Evolutionary conservation across 2,329 filamentous ascomycete species (phyloP), one percentile per base, ranked within the genome.

Genomic region (Fusarium nisikadoi): DNA sequence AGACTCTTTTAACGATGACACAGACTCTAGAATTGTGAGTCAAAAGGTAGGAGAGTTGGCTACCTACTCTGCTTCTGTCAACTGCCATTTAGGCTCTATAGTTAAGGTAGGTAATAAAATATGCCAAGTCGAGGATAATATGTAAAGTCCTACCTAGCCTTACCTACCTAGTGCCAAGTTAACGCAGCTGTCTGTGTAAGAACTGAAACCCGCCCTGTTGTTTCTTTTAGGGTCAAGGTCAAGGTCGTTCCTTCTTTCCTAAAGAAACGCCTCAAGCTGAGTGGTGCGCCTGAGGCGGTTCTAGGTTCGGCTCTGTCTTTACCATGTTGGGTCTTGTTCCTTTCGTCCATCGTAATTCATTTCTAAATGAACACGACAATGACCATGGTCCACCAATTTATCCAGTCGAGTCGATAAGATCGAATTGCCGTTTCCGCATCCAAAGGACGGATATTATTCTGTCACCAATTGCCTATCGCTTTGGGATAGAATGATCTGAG

Each of bases 241-340:
- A 45, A 23, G 8, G 38, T n/a, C 23, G 31, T 49, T 63, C 43
- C 27, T 55, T 49, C 60, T 63, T 45, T 59, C 53, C 46, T 61
- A 23, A 29, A 35, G 16, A 49, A 65, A 68, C 43, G 70, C 61
- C 49, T 35, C 33, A 41, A 50, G 69, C 72, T 76, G 70, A 76
- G 62, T 76, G 74, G 74, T 65, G 74, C 74, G 75, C 75, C 69
- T 76, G 71, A 72, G 56, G 73, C 73, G 69, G 71, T 36, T 47
- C 39, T n/a, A 56, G 27, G 39, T 56, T 56, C 27, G 27, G 39
- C 47, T 56, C 27, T 66, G 49, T 56, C 46, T 39, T 57, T 63
- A 42, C 59, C 68, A 29, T 61, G 61, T 54, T 57, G 38, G 59
- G 47, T 58, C 16, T 60, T 60, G 55, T 75, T 75, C 73, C 72